phyloP scores from a whole-genome alignment of 768 basidiomycete species.

The Punctularia strigosozonata region DNA sequence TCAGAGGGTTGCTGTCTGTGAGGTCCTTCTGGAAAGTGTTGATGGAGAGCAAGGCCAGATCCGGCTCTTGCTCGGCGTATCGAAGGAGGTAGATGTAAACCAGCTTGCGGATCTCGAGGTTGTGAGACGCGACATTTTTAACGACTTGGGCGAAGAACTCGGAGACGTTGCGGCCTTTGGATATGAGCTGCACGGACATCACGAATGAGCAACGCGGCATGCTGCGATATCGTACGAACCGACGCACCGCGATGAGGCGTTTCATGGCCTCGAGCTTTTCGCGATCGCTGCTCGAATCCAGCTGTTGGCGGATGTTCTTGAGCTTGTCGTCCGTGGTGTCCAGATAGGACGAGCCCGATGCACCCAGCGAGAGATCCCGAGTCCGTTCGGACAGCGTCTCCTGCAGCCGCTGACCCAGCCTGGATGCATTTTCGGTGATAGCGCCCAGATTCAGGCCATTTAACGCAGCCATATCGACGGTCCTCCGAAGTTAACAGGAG shows the following conservation, averaged over 20 bases:
- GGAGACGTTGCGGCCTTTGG: slow-evolving; percentile 84
- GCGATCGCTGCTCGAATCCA: slow-evolving; percentile 79
- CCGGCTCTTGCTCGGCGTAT: slow-evolving; percentile 88
- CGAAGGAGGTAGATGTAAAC: slow-evolving; percentile 96
- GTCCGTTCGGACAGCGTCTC: slow-evolving; percentile 78
- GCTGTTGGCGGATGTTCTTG: slow-evolving; percentile 72
- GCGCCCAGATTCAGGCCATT: slow-evolving; percentile 19
- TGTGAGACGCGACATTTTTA: slow-evolving; percentile 89
- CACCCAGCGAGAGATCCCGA: slow-evolving; percentile 52
- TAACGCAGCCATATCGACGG: too few species aligned
- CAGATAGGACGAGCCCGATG: slow-evolving; percentile 46
- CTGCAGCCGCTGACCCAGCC: slow-evolving; percentile 73
- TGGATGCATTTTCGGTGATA: slow-evolving; percentile 73
- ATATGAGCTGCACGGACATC: slow-evolving; percentile 57
- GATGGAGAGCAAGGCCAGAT: slow-evolving; percentile 89
- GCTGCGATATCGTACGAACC: not conserved
- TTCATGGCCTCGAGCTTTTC: slow-evolving; percentile 96
- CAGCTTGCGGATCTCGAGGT: slow-evolving; percentile 90
- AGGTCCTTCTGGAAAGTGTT: slow-evolving; percentile 98
- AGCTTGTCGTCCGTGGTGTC: slow-evolving; percentile 72
- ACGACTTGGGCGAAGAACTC: slow-evolving; percentile 95
- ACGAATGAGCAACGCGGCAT: not conserved
- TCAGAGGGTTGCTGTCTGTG: slow-evolving; percentile 83
- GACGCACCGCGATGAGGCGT: slow-evolving; percentile 78
- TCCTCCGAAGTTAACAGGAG: too few species aligned